phyloP scores from a whole-genome alignment of 768 basidiomycete genomes.

The Coprinopsis marcescibilis region DNA sequence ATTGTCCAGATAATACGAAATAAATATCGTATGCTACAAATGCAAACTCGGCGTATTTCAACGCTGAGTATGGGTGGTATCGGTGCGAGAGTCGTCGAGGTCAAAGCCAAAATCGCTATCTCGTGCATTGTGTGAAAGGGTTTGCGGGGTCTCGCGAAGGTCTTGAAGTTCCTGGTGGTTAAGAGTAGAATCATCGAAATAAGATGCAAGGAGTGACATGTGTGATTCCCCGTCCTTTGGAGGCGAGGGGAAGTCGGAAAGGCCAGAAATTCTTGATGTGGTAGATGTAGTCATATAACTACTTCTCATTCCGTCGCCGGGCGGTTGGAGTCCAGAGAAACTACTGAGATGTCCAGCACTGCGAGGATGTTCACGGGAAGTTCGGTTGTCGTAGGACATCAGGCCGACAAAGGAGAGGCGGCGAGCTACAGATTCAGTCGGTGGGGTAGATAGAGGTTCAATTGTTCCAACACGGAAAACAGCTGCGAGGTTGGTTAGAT shows the following conservation, averaged over 20 bases:
- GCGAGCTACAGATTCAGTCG: slow-evolving; percentile 32
- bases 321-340: slow-evolving; percentile 27
- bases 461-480: slow-evolving; percentile 45
- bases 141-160: slow-evolving; percentile 2
- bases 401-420: slow-evolving; percentile 36
- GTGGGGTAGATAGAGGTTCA: slow-evolving; percentile 46
- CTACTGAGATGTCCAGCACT: slow-evolving; percentile 9
- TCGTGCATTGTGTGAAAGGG: slow-evolving; percentile 5
- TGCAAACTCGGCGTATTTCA: background rate
- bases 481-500: slow-evolving; percentile 35
- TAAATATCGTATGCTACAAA: slow-evolving; percentile 5
- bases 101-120: slow-evolving; percentile 1
- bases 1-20: background rate
- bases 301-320: slow-evolving; percentile 32
- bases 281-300: slow-evolving; percentile 63
- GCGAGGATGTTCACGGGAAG: background rate
- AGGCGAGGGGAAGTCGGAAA: slow-evolving; percentile 70
- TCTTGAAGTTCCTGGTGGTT: slow-evolving; percentile 1
- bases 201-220: slow-evolving; percentile 40
- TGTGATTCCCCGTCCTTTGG: slow-evolving; percentile 34
- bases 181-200: slow-evolving; percentile 28
- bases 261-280: slow-evolving; percentile 58
- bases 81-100: background rate
- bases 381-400: slow-evolving; percentile 19
- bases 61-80: background rate